These are phyloP conservation scores for Cylindrotheca closterium DNA, from an alignment of 108 stramenopile genomes.

Conservation along the genomic window DNA sequence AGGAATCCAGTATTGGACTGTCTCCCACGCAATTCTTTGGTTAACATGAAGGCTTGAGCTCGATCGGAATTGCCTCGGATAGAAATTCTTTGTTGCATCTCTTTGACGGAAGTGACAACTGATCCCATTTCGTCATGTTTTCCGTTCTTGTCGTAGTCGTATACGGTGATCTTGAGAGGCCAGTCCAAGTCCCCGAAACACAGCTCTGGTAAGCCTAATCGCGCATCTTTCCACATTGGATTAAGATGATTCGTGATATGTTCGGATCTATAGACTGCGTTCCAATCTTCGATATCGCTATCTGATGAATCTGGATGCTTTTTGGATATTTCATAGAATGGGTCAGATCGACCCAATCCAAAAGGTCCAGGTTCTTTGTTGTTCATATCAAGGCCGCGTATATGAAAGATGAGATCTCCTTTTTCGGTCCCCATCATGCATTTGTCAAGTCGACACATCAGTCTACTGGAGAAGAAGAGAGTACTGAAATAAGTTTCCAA, in stretches of 20 bases:
- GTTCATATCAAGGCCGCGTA: conserved; percentile 61
- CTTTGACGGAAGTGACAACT: conserved; percentile 39
- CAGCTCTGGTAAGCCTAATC: conserved; percentile 42
- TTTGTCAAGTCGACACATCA: conserved; percentile 15
- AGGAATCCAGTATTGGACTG: conserved; percentile 8
- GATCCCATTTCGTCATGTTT: conserved; percentile 49
- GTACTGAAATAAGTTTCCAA: neutral
- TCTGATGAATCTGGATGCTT: conserved; percentile 35
- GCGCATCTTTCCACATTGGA: conserved; percentile 51
- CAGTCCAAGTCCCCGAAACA: conserved; percentile 46
- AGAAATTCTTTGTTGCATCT: conserved; percentile 35
- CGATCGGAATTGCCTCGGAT: conserved; percentile 65
- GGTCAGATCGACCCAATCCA: conserved; percentile 68
- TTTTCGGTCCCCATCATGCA: conserved; percentile 7
- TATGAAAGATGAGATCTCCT: conserved; percentile 17
- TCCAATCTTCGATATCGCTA: conserved; percentile 37
- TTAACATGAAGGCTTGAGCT: conserved; percentile 28
- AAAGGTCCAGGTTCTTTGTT: conserved; percentile 64
- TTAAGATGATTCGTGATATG: conserved; percentile 56
- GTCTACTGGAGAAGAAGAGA: neutral
- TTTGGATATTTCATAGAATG: conserved; percentile 59
- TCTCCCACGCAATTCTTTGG: conserved; percentile 7
- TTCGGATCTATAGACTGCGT: conserved; percentile 59
- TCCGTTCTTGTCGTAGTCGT: conserved; percentile 47
- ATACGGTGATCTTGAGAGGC: conserved; percentile 47